Base-by-base conservation (phyloP, 305 asterid genomes). In the Lippia alba region DNA sequence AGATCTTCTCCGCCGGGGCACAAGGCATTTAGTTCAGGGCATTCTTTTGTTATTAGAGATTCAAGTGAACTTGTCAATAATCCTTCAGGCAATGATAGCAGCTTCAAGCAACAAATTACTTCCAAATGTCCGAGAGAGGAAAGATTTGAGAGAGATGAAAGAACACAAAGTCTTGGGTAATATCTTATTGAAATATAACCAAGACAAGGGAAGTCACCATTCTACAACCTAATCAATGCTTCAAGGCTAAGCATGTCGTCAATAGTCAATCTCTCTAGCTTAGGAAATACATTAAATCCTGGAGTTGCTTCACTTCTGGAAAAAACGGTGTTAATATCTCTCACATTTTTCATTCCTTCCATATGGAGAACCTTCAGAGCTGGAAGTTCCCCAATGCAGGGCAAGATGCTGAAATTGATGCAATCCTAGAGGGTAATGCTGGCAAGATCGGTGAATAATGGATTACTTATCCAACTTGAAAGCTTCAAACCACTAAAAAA, bases 381-480 rank as follows among this genome's bases (percentile, higher is more conserved):
- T 5, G 76, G 83, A 6, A 82, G 74, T 45, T 70, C 60, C 10
- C 84, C 86, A 12, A 82, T 66, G 14, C 79, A 73, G 30, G 86
- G 86, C 17, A 82, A 40, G 56, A 64, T 53, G 48, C n/a, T 71
- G 57, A 64, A 82, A 56, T 76, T 76, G 64, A 67, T 64, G 78
- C 84, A 82, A 19, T 64, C 57, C 64, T 66, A 67, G 30, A 76
- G 69, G 9, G 80, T 76, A 8, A 79, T 76, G 67, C 67, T 76
- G 30, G 73, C 30, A 46, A 82, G 79, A 54, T 78, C 57, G 12
- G 40, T 32, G 45, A 67, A 82, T 8, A 76, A 67, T 70, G 82
- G 86, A 41, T 79, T 65, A 72, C 64, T 74, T 39, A 82, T 79
- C 86, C 86, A 82, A 6, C 79, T 67, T 1, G 86, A 80, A 64